phyloP scores from a whole-genome alignment of 2,329 filamentous ascomycete species.

The Neopestalotiopsis rosae region DNA sequence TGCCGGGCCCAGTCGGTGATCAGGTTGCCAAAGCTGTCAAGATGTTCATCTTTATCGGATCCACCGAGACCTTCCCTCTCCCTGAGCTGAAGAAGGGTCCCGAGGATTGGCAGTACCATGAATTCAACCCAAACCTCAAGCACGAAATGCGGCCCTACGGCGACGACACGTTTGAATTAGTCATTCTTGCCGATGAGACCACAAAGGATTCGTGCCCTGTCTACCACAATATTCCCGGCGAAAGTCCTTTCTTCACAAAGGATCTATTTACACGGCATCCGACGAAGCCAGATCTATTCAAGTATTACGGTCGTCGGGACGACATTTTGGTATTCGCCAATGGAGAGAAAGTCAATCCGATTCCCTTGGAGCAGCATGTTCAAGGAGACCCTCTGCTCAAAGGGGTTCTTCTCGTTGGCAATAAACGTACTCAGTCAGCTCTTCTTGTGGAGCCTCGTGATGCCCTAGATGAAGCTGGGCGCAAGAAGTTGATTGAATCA shows the following conservation, averaged over 20 bases:
- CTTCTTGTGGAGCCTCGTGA: background rate
- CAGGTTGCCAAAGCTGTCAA: slow-evolving; percentile 20
- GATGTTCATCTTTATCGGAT: slow-evolving; percentile 26
- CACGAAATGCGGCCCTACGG: slow-evolving; percentile 32
- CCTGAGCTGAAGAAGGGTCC: slow-evolving; percentile 25
- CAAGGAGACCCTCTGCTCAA: background rate
- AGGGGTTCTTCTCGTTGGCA: slow-evolving; percentile 5
- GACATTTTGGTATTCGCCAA: slow-evolving; percentile 49
- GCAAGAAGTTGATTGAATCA: background rate
- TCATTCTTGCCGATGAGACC: slow-evolving; percentile 29
- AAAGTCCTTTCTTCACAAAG: slow-evolving; percentile 38
- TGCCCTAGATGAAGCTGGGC: background rate
- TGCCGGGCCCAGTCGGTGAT: slow-evolving; percentile 20
- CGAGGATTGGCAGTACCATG: slow-evolving; percentile 39
- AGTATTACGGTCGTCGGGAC: slow-evolving; percentile 42
- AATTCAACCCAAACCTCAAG: slow-evolving; percentile 30
- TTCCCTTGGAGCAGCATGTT: slow-evolving; percentile 16
- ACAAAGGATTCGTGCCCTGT: slow-evolving; percentile 28
- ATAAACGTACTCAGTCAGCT: slow-evolving; percentile 3
- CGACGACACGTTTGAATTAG: slow-evolving; percentile 31
- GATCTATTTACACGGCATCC: slow-evolving; percentile 46
- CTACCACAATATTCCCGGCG: slow-evolving; percentile 41
- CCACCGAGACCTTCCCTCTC: slow-evolving; percentile 27
- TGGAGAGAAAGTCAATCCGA: slow-evolving; percentile 38
- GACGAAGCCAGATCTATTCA: slow-evolving; percentile 39